Percentiles rank a stretch among this genome's conserved stretches.
Conservation (phyloP, 495 filamentous ascomycete species). For the Entonaema liquescens region DNA sequence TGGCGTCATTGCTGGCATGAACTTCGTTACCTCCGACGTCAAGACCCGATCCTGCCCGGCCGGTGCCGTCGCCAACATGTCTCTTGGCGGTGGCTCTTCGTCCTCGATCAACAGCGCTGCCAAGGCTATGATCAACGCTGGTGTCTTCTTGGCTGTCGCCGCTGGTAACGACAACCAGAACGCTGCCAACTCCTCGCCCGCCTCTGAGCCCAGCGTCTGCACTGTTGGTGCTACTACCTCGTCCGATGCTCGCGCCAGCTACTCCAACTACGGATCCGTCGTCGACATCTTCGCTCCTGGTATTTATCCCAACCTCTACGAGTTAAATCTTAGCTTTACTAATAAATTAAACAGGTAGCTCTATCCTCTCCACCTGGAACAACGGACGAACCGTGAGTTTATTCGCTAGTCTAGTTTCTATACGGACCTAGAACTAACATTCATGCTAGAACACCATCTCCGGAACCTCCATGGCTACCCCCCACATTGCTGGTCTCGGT, state of each 20-base stretch:
- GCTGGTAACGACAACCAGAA: slow-evolving; percentile 63
- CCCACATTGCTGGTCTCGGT: slow-evolving; percentile 69
- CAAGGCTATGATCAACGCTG: slow-evolving; percentile 55
- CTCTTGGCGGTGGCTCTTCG: slow-evolving; percentile 63
- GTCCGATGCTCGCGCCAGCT: slow-evolving; percentile 60
- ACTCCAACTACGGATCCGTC: slow-evolving; percentile 69
- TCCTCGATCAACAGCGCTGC: slow-evolving; percentile 63
- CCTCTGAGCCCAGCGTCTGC: slow-evolving; percentile 64
- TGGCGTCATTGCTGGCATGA: slow-evolving; percentile 60
- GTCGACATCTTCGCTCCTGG: slow-evolving; percentile 71
- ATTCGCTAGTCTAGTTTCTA: neutral
- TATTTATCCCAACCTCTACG: neutral
- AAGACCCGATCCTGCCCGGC: slow-evolving; percentile 52
- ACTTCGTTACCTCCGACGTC: slow-evolving; percentile 53
- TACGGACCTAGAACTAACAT: slow-evolving; percentile 2
- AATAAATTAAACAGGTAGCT: slow-evolving; percentile 40
- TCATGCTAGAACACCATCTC: slow-evolving; percentile 67
- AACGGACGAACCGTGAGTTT: slow-evolving; percentile 57
- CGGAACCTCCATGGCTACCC: slow-evolving; percentile 72
- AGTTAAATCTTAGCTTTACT: neutral
- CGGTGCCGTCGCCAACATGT: slow-evolving; percentile 63
- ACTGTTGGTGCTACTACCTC: slow-evolving; percentile 66
- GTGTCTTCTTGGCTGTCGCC: slow-evolving; percentile 65
- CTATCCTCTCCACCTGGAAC: slow-evolving; percentile 67
- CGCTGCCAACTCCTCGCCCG: slow-evolving; percentile 62